Base-by-base conservation (phyloP, 768 basidiomycete species). In the Rubroboletus satanas region DNA sequence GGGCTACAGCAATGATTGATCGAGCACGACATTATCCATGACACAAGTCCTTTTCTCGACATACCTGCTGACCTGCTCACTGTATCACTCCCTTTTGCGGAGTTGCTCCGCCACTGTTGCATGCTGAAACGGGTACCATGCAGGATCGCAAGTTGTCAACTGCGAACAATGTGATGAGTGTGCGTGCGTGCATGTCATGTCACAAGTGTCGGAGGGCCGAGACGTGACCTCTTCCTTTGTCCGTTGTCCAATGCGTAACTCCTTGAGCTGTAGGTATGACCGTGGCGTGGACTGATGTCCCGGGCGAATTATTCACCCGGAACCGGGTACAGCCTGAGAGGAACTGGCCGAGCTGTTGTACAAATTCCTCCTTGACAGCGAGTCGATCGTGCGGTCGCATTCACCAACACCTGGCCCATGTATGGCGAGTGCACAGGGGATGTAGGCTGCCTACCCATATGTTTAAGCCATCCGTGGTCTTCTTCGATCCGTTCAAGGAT, bases 41-140 rank as follows among this genome's bases (percentile, higher is more conserved):
- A 57, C 9, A 18, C 36, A 4, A 44, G 26, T 6, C 31, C 43
- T 6, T 57, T 55, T 10, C 10, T 7, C 6, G 4, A 26, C 2
- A 54, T 47, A 58, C 12, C 18, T 58, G 28, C n/a, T 44, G 0
- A 58, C 53, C 10, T 58, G 57, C 21, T 49, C 53, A 4, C 48
- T 55, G 10, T 58, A 54, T 47, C 17, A 5, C 31, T 33, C 11
- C 29, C 9, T 0, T 23, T 32, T 57, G 7, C 14, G 1, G 5
- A 33, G 36, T 7, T 57, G 53, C 48, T 1, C 3, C 4, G 17
- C n/a, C 35, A n/a, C 5, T 5, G 47, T 48, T 10, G 35, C 35
- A 28, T 58, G 53, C 49, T 42, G 32, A 5, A 37, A 41, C n/a
- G 0, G 6, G 5, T 5, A 10, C 7, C 55, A 49, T 28, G 6